A percentile compares a stretch with the other conserved stretches of the same genome.
Evolutionary conservation across 148 eudicot genomes (phyloP).

Genomic region (Rhododendron mucronatum): DNA sequence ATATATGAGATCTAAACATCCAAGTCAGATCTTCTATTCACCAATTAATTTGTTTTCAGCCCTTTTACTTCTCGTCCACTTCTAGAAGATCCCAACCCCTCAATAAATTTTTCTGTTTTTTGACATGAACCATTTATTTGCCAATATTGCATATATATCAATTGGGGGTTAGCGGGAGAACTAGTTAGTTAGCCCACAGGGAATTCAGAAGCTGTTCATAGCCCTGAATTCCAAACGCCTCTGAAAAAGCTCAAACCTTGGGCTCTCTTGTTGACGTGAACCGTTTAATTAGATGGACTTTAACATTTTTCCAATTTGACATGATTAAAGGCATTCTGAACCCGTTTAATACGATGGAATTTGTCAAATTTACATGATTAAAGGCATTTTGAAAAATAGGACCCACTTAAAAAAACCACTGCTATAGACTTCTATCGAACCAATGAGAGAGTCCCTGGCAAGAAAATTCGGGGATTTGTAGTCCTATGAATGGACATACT

Average conservation of each 20-base stretch:
- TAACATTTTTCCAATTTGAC: neutral
- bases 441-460: neutral
- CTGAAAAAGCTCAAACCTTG: too few relatives aligned
- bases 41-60: neutral
- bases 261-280: neutral
- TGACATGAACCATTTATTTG: neutral
- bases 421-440: neutral
- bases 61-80: neutral
- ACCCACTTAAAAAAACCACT: neutral
- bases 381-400: neutral
- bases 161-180: too few relatives aligned
- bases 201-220: too few relatives aligned
- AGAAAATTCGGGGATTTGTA: neutral
- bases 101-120: neutral
- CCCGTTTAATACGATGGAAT: too few relatives aligned
- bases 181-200: too few relatives aligned
- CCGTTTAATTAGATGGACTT: neutral
- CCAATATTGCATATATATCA: too few relatives aligned
- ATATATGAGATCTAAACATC: neutral
- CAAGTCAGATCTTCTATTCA: neutral
- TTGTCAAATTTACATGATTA: neutral
- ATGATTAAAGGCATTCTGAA: neutral
- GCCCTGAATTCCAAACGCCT: too few relatives aligned
- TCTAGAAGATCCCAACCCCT: neutral
- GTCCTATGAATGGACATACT: neutral